phyloP scores from a whole-genome alignment of 805 yeast genomes.

The Wickerhamomyces ciferrii region DNA sequence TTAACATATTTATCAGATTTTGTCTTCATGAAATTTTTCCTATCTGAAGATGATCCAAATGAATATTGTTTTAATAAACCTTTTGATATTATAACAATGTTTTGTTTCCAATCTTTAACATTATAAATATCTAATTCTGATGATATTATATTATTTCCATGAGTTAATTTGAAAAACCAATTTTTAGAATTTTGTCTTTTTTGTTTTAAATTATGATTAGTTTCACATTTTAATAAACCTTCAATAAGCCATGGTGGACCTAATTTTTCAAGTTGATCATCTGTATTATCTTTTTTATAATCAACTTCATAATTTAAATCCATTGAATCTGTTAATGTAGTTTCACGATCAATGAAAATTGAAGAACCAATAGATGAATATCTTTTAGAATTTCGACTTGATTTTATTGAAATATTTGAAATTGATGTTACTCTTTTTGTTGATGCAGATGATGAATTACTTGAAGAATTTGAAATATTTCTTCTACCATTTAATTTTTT shows the following conservation, averaged over 20 bases:
- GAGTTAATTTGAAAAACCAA: slow-evolving; percentile 19
- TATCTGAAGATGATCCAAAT: slow-evolving; percentile 23
- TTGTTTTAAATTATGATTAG: neutral
- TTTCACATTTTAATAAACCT: slow-evolving; percentile 45
- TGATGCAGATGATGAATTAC: slow-evolving; percentile 1
- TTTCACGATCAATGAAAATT: slow-evolving; percentile 4
- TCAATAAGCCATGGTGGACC: slow-evolving; percentile 82
- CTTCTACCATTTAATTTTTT: neutral
- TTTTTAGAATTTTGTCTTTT: slow-evolving; percentile 5
- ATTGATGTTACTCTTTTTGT: neutral
- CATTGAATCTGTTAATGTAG: slow-evolving; percentile 4
- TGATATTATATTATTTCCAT: slow-evolving; percentile 8
- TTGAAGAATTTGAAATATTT: slow-evolving; percentile 2
- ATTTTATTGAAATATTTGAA: slow-evolving; percentile 16
- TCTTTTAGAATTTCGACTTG: slow-evolving; percentile 15
- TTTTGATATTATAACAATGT: slow-evolving; percentile 43
- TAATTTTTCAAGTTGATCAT: slow-evolving; percentile 53
- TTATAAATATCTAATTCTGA: slow-evolving; percentile 26
- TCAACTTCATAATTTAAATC: slow-evolving; percentile 23
- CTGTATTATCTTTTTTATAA: slow-evolving; percentile 39
- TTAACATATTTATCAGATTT: slow-evolving; percentile 15
- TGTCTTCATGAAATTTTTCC: slow-evolving; percentile 15
- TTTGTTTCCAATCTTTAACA: slow-evolving; percentile 26
- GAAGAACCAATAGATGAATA: slow-evolving; percentile 21
- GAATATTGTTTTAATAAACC: slow-evolving; percentile 44